Evolutionary conservation across 345 rosid species (phyloP).

Genomic region (Diplotaxis tenuifolia): DNA sequence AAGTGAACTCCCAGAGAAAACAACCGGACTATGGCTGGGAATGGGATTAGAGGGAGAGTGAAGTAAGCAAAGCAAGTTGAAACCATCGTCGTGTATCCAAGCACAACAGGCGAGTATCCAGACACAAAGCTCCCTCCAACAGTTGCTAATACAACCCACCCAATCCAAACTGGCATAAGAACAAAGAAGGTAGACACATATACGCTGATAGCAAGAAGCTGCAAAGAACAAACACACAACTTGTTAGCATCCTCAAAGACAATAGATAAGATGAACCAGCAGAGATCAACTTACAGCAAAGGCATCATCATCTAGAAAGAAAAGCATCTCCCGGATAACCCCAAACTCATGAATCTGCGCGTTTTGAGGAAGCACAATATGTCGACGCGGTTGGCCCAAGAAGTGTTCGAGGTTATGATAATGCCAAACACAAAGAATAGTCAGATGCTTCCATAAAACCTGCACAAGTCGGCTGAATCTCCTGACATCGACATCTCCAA

Average conservation of each 20-base stretch:
- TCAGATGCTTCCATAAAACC: neutral
- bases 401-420: too few relatives aligned
- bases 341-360: conserved; percentile 13
- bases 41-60: neutral
- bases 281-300: conserved; percentile 28
- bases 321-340: conserved; percentile 12
- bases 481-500: neutral
- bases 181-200: neutral
- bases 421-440: conserved; percentile 22
- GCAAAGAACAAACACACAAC: neutral
- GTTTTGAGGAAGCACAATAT: neutral
- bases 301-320: conserved; percentile 20
- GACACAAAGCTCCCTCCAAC: neutral
- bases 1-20: conserved; percentile 1
- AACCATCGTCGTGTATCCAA: conserved; percentile 13
- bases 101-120: neutral
- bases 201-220: conserved; percentile 15
- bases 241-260: neutral
- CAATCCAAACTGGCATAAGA: conserved; percentile 24
- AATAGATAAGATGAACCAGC: neutral
- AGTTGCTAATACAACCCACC: conserved; percentile 3
- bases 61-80: neutral
- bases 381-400: too few relatives aligned
- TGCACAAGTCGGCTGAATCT: neutral
- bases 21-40: conserved; percentile 2